Conservation (phyloP, 345 rosid species). For the Abelmoschus esculentus region DNA sequence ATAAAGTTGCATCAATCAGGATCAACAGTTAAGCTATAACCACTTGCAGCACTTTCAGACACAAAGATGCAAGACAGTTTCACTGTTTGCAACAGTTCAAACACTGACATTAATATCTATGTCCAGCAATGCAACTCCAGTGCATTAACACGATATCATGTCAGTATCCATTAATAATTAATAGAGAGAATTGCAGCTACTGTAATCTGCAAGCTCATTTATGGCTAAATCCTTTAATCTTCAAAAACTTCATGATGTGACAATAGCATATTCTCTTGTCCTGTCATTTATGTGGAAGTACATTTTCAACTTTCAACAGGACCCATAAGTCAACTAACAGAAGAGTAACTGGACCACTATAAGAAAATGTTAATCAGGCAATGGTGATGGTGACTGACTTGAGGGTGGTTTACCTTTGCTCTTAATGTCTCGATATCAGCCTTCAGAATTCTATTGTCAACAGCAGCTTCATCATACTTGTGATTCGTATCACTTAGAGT, state of each 20-base stretch:
- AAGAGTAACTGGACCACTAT: background rate
- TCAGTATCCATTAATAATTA: background rate
- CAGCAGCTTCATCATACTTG: constrained; percentile 68
- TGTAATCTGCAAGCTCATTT: background rate
- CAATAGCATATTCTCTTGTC: background rate
- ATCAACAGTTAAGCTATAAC: background rate
- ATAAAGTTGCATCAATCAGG: constrained; percentile 10
- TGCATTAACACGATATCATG: background rate
- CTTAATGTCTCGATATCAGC: constrained; percentile 91
- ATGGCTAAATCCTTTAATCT: background rate
- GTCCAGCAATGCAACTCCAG: background rate
- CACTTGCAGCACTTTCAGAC: background rate
- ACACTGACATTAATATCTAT: background rate
- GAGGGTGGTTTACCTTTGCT: constrained; percentile 51
- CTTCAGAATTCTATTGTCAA: constrained; percentile 82
- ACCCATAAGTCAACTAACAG: background rate
- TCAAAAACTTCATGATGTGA: constrained; percentile 2
- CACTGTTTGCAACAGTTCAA: background rate
- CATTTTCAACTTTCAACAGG: background rate
- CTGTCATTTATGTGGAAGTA: constrained; percentile 1
- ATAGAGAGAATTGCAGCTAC: background rate
- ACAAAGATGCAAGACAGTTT: background rate
- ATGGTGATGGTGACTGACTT: background rate
- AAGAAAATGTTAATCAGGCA: background rate
- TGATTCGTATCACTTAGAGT: constrained; percentile 63